Evolutionary conservation across 202 grass and related monocot genomes (phyloP).

Genomic region (Musa balbisiana): DNA sequence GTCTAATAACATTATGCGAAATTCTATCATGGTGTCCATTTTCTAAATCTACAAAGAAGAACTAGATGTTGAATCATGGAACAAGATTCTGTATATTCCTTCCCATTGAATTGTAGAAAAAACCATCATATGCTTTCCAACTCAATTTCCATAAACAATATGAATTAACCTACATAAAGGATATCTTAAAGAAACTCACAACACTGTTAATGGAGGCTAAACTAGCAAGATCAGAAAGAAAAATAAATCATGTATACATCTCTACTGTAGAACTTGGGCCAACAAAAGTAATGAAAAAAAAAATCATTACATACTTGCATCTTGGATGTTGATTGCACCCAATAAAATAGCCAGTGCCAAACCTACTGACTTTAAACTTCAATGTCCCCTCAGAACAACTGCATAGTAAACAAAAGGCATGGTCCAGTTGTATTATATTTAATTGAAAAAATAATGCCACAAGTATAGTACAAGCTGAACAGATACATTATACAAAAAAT

Average conservation of each 20-base stretch:
- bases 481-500: background rate
- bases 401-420: conserved; percentile 15
- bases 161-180: too few species aligned
- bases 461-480: background rate
- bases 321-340: conserved; percentile 83
- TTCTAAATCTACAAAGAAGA: background rate
- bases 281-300: conserved; percentile 1
- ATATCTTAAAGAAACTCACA: too few species aligned
- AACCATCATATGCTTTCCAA: too few species aligned
- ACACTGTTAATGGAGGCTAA: background rate
- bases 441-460: background rate
- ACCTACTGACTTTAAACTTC: conserved; percentile 87
- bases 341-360: conserved; percentile 87
- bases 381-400: conserved; percentile 83
- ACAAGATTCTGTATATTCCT: background rate
- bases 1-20: background rate
- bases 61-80: background rate
- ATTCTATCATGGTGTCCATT: background rate
- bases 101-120: too few species aligned
- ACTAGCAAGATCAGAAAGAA: background rate
- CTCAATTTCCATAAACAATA: too few species aligned
- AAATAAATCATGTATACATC: background rate
- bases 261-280: background rate
- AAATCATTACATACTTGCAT: conserved; percentile 69
- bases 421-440: background rate